Base-by-base conservation (phyloP, 1,284 basidiomycete species). In the Butyriboletus appendiculatus region DNA sequence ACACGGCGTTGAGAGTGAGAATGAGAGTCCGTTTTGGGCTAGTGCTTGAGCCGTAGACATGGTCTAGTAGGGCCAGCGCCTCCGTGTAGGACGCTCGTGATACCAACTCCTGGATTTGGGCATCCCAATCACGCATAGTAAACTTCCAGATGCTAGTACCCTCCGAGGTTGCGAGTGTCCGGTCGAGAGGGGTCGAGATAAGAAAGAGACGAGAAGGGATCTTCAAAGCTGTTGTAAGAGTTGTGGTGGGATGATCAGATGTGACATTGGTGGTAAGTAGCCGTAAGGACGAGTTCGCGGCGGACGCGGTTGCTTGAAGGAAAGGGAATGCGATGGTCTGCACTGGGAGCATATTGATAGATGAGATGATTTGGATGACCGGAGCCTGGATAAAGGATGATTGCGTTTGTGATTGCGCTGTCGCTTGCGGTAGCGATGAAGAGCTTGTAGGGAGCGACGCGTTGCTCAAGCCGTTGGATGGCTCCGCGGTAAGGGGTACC, bases 31-130 rank as follows among this genome's bases (percentile, higher is more conserved):
- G 71, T 45, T 85, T 75, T 47, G 77, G 72, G 18, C 80, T 80
- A 82, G 89, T 56, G 37, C 35, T 37, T 37, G 48, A 43, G 18
- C 61, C 59, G 16, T 64, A 48, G 24, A 69, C 41, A 14, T 33
- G 84, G 48, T 92, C 87, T 6, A 98, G 76, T 12, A 98, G 74
- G 1, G 88, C 82, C 18, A 97, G 78, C 0, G 94, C 94, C 65
- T 96, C 91, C 0, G 79, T 76, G 67, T 96, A 96, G 45, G 82
- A 75, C 2, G 88, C 92, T 4, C 75, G 77, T 34, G 78, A 71
- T 0, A 96, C 85, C 14, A 98, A 80, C 63, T 95, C 91, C 57
- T 97, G 92, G 10, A 98, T 79, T 64, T 97, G 94, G 24, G 85
- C 81, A 1, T 81, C 79, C 87, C 94, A 91, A 3, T 86, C 74